These are phyloP conservation scores for Solanum peruvianum DNA, from an alignment of 257 asterid genomes.

Conservation along the genomic window DNA sequence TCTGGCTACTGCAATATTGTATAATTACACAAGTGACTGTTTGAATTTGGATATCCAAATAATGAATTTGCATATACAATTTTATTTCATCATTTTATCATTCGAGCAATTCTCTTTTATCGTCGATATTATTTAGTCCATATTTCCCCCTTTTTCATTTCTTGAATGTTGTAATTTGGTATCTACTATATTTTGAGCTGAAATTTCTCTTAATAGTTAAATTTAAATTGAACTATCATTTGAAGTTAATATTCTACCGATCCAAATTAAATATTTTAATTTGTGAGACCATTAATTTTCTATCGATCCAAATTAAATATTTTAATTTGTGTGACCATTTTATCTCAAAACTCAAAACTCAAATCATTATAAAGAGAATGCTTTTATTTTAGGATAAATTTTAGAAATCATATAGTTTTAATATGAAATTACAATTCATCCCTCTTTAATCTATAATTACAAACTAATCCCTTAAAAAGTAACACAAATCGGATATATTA, in stretches of 20 bases:
- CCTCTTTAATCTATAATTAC: no score
- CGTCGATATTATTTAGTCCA: not conserved
- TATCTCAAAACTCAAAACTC: not conserved
- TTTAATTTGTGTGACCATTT: not conserved
- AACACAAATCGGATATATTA: no score
- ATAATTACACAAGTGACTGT: not conserved
- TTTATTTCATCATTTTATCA: not conserved
- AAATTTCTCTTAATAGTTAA: not conserved
- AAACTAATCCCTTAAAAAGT: no score
- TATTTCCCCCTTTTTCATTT: not conserved
- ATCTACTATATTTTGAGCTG: not conserved
- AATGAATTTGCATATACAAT: not conserved
- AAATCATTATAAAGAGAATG: not conserved
- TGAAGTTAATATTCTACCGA: not conserved
- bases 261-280: not conserved
- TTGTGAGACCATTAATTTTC: not conserved
- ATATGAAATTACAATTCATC: no score
- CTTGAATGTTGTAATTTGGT: not conserved
- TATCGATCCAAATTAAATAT: not conserved
- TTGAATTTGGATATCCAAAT: not conserved
- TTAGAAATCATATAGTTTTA: no score
- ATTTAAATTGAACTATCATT: not conserved
- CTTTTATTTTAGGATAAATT: not conserved
- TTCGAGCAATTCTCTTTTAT: rapidly evolving
- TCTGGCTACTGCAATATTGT: not conserved